phyloP scores from a whole-genome alignment of 768 basidiomycete genomes.

The Podaxis carcinomalis region DNA sequence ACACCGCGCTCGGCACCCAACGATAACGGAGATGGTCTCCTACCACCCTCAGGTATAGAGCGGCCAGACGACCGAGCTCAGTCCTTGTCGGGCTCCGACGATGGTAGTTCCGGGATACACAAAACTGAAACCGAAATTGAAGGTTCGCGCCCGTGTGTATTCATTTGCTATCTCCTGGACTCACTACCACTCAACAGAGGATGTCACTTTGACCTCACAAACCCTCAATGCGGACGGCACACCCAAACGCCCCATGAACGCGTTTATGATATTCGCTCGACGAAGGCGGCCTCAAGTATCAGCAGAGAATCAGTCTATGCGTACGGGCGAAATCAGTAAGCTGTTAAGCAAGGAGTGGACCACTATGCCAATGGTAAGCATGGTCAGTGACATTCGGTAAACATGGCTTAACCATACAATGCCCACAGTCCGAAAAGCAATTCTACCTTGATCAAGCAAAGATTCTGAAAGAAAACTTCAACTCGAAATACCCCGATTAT shows the following conservation, averaged over 20 bases:
- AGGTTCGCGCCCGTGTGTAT: constrained; percentile 28
- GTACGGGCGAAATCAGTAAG: constrained; percentile 88
- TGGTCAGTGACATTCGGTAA: constrained; percentile 10
- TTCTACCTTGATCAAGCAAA: constrained; percentile 88
- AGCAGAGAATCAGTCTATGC: constrained; percentile 84
- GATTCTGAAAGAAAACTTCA: constrained; percentile 81
- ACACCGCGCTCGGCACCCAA: not conserved
- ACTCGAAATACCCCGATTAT: constrained; percentile 83
- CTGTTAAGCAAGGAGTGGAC: constrained; percentile 86
- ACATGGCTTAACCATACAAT: constrained; percentile 8
- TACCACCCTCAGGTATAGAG: constrained; percentile 15
- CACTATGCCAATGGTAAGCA: constrained; percentile 65
- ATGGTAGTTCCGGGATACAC: constrained; percentile 38
- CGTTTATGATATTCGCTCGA: constrained; percentile 91
- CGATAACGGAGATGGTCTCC: not conserved
- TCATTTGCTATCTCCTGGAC: constrained; percentile 3
- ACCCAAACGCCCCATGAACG: constrained; percentile 89
- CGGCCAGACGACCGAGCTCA: constrained; percentile 38
- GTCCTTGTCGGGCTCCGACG: constrained; percentile 57
- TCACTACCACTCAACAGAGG: constrained; percentile 25
- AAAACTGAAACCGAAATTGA: constrained; percentile 43
- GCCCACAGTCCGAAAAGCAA: constrained; percentile 67
- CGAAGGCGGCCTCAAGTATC: constrained; percentile 79
- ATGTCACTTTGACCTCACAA: constrained; percentile 60
- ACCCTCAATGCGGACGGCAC: constrained; percentile 84